Evolutionary conservation across 2,329 filamentous ascomycete species (phyloP), one percentile per base, ranked within the genome.

Genomic region (Penicillium rolfsii): DNA sequence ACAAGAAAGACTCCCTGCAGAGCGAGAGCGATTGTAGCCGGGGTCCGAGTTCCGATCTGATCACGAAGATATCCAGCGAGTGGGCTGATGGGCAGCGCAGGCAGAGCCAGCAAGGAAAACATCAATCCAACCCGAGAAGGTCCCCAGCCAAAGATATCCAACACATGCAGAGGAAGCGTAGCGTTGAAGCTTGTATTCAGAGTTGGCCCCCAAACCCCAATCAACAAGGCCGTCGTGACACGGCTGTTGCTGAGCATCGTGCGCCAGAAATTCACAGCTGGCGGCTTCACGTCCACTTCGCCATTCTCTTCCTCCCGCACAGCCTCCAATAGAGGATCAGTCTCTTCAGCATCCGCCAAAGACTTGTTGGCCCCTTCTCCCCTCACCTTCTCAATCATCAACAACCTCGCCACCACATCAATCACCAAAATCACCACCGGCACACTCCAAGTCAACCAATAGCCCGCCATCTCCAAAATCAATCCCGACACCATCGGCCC

Each of bases 71-170:
- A 78, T n/a, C 85, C 87, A 0, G 87, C 81, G 0, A 86, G 30
- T 0, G 89, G 88, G 0, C 84, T 83, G 1, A 85, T 49, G 8
- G 54, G 40, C 5, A 57, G 35, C 52, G 33, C 53, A 0, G 88
- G 88, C 6, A 88, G 72, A 38, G 88, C 83, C 35, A 90, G 68
- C 2, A 81, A 75, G 7, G 87, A 76, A 66, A 88, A 87, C 26
- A 86, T 73, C 11, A 87, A 71, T 1, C 85, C 85, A 2, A 83
- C 82, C 0, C 81, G 83, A 0, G 81, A 80, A 0, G 85, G 82
- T 48, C 80, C 76, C 83, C 85, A 88, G 60, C 74, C 69, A 64
- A 88, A 88, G 1, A 77, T 79, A 4, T 75, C 65, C 60, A 82
- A 77, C 8, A 85, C 80, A 63, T 84, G 85, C 0, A 87, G 73